phyloP scores from a whole-genome alignment of 2,329 filamentous ascomycete genomes.

The Gnomoniopsis sp. region DNA sequence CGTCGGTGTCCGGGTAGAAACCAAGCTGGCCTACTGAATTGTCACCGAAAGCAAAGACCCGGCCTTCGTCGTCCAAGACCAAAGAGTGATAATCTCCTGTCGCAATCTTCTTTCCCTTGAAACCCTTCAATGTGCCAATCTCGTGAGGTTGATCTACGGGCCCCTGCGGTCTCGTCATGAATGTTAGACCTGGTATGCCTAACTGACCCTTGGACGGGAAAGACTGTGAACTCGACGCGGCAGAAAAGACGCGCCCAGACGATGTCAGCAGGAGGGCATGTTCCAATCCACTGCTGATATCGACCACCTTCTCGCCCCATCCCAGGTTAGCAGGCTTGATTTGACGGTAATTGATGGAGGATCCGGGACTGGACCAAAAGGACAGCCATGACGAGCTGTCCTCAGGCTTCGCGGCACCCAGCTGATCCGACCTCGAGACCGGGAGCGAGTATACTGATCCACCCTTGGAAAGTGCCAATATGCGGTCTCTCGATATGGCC shows the following conservation, averaged over 20 bases:
- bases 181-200: slow-evolving; percentile 78
- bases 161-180: slow-evolving; percentile 71
- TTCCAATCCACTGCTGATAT: slow-evolving; percentile 76
- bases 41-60: slow-evolving; percentile 84
- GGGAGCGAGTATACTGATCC: slow-evolving; percentile 85
- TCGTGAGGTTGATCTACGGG: slow-evolving; percentile 82
- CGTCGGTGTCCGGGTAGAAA: slow-evolving; percentile 64
- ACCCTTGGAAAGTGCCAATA: slow-evolving; percentile 71
- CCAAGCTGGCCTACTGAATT: slow-evolving; percentile 90
- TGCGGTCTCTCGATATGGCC: slow-evolving; percentile 74
- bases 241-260: slow-evolving; percentile 80
- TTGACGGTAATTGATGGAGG: slow-evolving; percentile 64
- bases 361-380: slow-evolving; percentile 56
- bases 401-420: slow-evolving; percentile 51
- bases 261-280: slow-evolving; percentile 84
- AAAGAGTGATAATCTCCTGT: slow-evolving; percentile 85
- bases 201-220: slow-evolving; percentile 85
- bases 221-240: slow-evolving; percentile 73
- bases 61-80: slow-evolving; percentile 70
- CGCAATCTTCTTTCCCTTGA: slow-evolving; percentile 71
- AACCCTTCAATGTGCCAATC: slow-evolving; percentile 66
- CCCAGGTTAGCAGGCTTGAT: slow-evolving; percentile 63
- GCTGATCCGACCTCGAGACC: slow-evolving; percentile 69
- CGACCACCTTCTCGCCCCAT: slow-evolving; percentile 69
- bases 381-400: slow-evolving; percentile 60